Conservation (phyloP, 2,329 filamentous ascomycete species). For the Colletotrichum sp. region DNA sequence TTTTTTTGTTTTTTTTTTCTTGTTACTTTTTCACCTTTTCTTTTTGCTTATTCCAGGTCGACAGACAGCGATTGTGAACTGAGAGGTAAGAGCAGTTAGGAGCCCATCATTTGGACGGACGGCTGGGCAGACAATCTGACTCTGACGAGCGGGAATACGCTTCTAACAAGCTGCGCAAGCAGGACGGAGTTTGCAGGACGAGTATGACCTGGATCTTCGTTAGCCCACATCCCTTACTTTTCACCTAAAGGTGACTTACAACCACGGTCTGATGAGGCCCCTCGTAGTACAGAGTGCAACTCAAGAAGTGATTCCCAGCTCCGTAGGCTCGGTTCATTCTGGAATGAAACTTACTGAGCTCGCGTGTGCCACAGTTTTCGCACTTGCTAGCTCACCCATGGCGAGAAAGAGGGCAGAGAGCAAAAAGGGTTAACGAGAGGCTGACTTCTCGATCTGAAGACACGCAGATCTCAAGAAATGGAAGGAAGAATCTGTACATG, state of each 20-base stretch:
- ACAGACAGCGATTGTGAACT: not conserved
- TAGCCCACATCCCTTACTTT: not conserved
- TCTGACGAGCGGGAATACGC: not conserved
- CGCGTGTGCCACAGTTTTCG: not conserved
- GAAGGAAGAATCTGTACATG: rapidly evolving
- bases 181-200: not conserved
- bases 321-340: rapidly evolving
- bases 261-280: not conserved
- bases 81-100: not conserved
- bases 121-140: not conserved
- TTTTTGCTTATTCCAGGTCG: not conserved
- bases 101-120: not conserved
- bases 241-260: not conserved
- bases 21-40: not conserved
- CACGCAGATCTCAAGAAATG: too few species aligned
- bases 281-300: not conserved
- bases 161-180: not conserved
- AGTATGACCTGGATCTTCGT: not conserved
- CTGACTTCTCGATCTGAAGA: not conserved
- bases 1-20: not conserved
- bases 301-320: not conserved
- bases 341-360: not conserved
- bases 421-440: not conserved
- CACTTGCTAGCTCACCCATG: not conserved
- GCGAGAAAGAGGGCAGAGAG: not conserved